Evolutionary conservation across 768 basidiomycete genomes (phyloP).

Genomic region (Boletus reticulatus): DNA sequence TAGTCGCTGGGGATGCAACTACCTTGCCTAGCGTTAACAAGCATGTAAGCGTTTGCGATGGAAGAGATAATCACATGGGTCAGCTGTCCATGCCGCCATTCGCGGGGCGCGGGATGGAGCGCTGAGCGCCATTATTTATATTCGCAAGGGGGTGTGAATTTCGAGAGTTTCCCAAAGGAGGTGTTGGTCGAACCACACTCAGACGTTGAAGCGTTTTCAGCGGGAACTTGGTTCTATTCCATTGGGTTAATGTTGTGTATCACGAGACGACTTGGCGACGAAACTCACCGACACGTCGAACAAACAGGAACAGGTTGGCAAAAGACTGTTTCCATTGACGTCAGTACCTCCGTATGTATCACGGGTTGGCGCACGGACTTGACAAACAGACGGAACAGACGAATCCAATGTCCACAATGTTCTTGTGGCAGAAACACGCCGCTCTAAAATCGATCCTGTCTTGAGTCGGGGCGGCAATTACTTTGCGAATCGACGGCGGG

Average conservation of each 20-base stretch:
- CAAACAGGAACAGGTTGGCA: conserved; percentile 93
- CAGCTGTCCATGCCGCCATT: conserved; percentile 21
- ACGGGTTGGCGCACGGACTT: conserved; percentile 51
- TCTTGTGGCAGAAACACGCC: conserved; percentile 98
- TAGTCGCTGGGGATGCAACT: neutral
- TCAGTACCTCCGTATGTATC: conserved; percentile 7
- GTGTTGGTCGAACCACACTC: conserved; percentile 54
- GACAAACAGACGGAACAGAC: conserved; percentile 99
- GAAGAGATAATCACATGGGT: neutral
- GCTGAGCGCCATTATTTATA: conserved; percentile 31
- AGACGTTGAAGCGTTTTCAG: conserved; percentile 87
- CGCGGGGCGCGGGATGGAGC: conserved; percentile 14
- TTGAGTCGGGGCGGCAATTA: conserved; percentile 85
- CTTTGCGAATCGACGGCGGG: conserved; percentile 65
- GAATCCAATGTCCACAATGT: conserved; percentile 93
- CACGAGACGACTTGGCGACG: conserved; percentile 1
- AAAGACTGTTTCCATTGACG: conserved; percentile 58
- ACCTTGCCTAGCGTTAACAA: neutral
- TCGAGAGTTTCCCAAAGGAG: conserved; percentile 28
- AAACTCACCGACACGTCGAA: conserved; percentile 83
- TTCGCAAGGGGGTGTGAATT: conserved; percentile 33
- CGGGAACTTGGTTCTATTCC: conserved; percentile 85
- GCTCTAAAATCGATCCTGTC: conserved; percentile 96
- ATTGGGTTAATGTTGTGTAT: neutral
- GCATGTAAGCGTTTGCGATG: neutral